phyloP scores from a whole-genome alignment of 352 stramenopile genomes.

The Pythium aquatile region DNA sequence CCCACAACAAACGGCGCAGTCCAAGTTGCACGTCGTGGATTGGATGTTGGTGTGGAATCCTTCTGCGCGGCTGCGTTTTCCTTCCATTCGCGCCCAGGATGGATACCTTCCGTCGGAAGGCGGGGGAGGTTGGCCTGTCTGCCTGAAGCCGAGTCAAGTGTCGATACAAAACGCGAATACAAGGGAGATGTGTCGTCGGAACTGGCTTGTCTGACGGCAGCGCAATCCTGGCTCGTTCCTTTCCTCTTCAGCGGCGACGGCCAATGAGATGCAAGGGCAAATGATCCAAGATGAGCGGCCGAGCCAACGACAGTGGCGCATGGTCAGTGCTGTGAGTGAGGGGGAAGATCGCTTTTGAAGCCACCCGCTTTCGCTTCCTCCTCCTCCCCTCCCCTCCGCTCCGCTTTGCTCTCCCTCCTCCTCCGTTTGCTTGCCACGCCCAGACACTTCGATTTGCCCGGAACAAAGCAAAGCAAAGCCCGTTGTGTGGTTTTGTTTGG shows the following conservation, averaged over 20 bases:
- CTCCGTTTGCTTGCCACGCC: not conserved
- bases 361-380: constrained; percentile 1
- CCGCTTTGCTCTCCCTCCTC: not conserved
- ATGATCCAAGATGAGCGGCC: constrained; percentile 13
- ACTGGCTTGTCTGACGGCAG: constrained; percentile 16
- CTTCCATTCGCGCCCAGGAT: constrained; percentile 9
- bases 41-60: not conserved
- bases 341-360: constrained; percentile 10
- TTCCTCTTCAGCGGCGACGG: not conserved
- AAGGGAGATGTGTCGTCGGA: constrained; percentile 8
- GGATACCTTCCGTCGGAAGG: not conserved
- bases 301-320: not conserved
- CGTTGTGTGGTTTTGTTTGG: not conserved
- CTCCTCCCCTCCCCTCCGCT: constrained; percentile 1
- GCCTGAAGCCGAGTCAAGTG: constrained; percentile 1
- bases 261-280: constrained; percentile 17
- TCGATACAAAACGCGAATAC: constrained; percentile 11
- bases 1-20: too few species aligned
- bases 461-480: constrained; percentile 15
- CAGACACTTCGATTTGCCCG: constrained; percentile 23
- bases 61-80: constrained; percentile 14
- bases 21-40: not conserved
- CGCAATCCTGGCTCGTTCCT: constrained; percentile 3
- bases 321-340: constrained; percentile 7
- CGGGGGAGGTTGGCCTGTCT: constrained; percentile 1